A percentile compares a stretch with the other conserved stretches of the same genome.
Conservation (phyloP, 306 rosid genomes). For the Erythrophleum fordii region DNA sequence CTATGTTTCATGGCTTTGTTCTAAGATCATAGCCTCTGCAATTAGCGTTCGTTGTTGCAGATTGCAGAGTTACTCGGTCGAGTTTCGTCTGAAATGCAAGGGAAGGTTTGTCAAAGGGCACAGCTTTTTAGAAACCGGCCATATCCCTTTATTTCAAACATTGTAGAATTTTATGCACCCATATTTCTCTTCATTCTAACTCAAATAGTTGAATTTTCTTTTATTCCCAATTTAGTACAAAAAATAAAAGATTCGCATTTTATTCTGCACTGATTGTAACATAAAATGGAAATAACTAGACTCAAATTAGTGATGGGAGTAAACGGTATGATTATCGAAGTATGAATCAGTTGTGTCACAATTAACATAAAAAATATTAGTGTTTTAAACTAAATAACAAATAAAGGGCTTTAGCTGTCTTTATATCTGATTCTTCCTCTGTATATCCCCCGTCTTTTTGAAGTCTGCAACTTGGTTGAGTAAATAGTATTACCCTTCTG, state of each 20-base stretch:
- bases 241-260: not conserved
- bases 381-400: not conserved
- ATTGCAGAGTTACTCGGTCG: not conserved
- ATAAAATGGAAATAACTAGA: not conserved
- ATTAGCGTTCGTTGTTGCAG: slow-evolving; percentile 4
- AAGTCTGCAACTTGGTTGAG: not conserved
- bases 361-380: not conserved
- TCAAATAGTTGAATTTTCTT: not conserved
- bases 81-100: slow-evolving; percentile 12
- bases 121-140: slow-evolving; percentile 34
- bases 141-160: slow-evolving; percentile 26
- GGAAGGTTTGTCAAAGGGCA: slow-evolving; percentile 36
- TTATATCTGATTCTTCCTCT: not conserved
- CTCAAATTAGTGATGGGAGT: not conserved
- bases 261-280: not conserved
- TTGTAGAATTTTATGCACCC: slow-evolving; percentile 37
- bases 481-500: not conserved
- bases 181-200: not conserved
- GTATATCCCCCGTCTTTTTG: not conserved
- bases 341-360: not conserved
- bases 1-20: slow-evolving; percentile 36
- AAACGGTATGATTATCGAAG: not conserved
- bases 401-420: not conserved
- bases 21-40: slow-evolving; percentile 13
- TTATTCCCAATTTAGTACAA: not conserved